Evolutionary conservation across 352 stramenopile genomes (phyloP), one percentile per base, ranked within the genome.

Genomic region (Globisporangium recalcitrans): DNA sequence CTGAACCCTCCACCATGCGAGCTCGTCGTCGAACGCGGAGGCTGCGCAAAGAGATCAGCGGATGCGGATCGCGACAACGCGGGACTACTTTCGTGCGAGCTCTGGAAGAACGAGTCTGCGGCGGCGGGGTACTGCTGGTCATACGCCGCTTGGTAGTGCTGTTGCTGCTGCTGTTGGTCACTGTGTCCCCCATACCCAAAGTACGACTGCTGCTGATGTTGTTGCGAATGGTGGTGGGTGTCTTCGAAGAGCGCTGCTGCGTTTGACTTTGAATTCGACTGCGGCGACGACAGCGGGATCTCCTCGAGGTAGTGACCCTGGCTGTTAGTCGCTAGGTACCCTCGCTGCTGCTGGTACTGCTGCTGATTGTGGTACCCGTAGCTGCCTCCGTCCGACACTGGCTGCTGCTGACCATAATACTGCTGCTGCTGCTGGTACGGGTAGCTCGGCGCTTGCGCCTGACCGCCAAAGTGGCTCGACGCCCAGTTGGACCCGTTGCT

Each of bases 201-300:
- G 38, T 62, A 47, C 31, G 55, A 36, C 4, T 58, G 38, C 24
- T 62, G 56, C 8, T 62, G 51, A 19, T 73, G 2, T 31, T n/a
- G 58, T 14, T 62, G 46, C 2, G 57, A 4, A 59, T 58, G 48
- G 29, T 58, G 48, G 29, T 55, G 57, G 26, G 42, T 10, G 27
- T 74, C 58, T 22, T 66, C 58, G 52, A 77, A 77, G 14, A 77
- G 64, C 58, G 72, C 34, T 21, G 66, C 64, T 19, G 71, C 71
- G 56, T 65, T 65, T 27, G 69, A 64, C 46, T 63, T 73, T 47
- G 67, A 38, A 47, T 66, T 59, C 8, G 60, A 55, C 19, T 60
- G 55, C 5, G 48, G 57, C 9, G 71, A 78, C 13, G 71, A 72
- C 49, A 78, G 40, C 58, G 71, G 68, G 38, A 75, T 68, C 24